Conservation (phyloP, 768 basidiomycete species). For the Daedaleopsis nitida region DNA sequence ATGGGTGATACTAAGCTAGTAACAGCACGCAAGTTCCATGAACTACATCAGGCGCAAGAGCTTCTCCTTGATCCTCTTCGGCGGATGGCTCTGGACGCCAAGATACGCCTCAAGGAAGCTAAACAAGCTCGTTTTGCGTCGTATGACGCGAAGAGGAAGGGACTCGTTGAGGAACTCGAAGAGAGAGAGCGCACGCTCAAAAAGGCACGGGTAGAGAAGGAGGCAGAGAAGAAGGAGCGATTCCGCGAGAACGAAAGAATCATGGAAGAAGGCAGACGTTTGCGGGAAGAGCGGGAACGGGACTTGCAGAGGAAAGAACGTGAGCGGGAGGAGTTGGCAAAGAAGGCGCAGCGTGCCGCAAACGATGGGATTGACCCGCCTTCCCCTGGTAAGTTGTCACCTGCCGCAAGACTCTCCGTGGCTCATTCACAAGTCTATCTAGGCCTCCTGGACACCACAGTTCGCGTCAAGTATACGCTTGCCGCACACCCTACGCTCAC, state of each 20-base stretch:
- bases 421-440: neutral
- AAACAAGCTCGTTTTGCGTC: slow-evolving; percentile 67
- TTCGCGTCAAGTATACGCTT: slow-evolving; percentile 69
- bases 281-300: slow-evolving; percentile 68
- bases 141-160: slow-evolving; percentile 75
- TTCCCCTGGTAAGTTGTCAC: slow-evolving; percentile 43
- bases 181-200: slow-evolving; percentile 77
- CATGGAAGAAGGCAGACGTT: slow-evolving; percentile 69
- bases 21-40: slow-evolving; percentile 80
- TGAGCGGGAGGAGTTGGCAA: slow-evolving; percentile 38
- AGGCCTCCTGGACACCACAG: slow-evolving; percentile 74
- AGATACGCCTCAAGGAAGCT: slow-evolving; percentile 69
- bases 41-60: slow-evolving; percentile 80
- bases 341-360: slow-evolving; percentile 33
- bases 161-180: slow-evolving; percentile 76
- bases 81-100: slow-evolving; percentile 78
- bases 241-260: slow-evolving; percentile 70
- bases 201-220: slow-evolving; percentile 64
- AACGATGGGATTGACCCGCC: slow-evolving; percentile 56
- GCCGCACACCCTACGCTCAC: slow-evolving; percentile 60
- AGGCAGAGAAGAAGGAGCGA: slow-evolving; percentile 53
- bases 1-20: neutral
- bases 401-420: too few relatives aligned
- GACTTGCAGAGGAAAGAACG: slow-evolving; percentile 48
- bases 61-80: slow-evolving; percentile 79